Base-by-base conservation (phyloP, 768 basidiomycete species). In the Serendipita sp. region DNA sequence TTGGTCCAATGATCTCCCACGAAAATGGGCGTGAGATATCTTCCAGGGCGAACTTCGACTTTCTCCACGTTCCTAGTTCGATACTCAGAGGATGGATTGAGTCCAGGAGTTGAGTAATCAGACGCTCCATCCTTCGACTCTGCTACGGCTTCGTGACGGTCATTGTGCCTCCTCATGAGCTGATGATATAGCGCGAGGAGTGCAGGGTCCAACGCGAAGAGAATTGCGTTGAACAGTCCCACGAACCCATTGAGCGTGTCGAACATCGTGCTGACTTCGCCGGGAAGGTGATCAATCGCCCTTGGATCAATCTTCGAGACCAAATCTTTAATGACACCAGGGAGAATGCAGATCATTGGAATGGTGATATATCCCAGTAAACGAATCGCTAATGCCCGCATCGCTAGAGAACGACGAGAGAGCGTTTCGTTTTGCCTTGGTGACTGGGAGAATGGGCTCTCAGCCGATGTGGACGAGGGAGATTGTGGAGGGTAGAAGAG, bases 311-410 rank as follows among this genome's bases (percentile, higher is more conserved):
- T 31, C 43, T 64, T 64, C n/a, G 31, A 17, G 5, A 64, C 28
- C 24, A 64, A 30, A 42, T 64, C 63, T 1, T 60, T 61, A 13
- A 45, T 45, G 34, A 64, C 58, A n/a, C 63, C 63, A 17, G 61
- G 30, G 17, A 62, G 38, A n/a, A 64, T 61, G 41, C 61, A 62
- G 9, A 64, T 22, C 14, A 42, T 41, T 11, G 63, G 63, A 13
- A 64, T 50, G 17, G 41, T 41, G 63, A 64, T 62, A 31, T 63
- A 64, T 11, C 63, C 63, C 5, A 64, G 38, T 7, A 64, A 61
- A 4, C 63, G 63, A 30, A 62, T 16, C 7, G 42, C 63, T 13
- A 64, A 42, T 62, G 61, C 33, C 3, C 63, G 63, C 33, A 64
- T 62, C 22, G 63, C 63, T 3, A 24, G 42, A 14, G 60, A 45